These are phyloP conservation scores for Daldinia loculata DNA, from an alignment of 495 filamentous ascomycete species.

Conservation along the genomic window DNA sequence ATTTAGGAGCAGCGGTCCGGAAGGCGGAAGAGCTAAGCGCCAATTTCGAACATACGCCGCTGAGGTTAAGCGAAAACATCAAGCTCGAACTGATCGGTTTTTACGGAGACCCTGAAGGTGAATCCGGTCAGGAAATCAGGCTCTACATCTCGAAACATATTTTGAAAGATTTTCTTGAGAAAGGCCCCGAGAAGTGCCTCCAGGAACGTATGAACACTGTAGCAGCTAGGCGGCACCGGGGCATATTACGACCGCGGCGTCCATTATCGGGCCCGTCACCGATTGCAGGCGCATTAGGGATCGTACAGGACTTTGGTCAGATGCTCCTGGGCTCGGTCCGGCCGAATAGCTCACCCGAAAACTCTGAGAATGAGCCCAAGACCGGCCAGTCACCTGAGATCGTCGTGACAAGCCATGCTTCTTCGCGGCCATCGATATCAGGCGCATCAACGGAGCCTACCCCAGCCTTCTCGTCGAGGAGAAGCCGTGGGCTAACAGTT, in stretches of 20 bases:
- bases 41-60: constrained; percentile 51
- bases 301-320: constrained; percentile 40
- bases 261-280: constrained; percentile 26
- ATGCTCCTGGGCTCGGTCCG: constrained; percentile 32
- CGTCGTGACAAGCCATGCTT: constrained; percentile 46
- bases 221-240: constrained; percentile 22
- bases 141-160: constrained; percentile 63
- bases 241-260: constrained; percentile 12
- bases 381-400: constrained; percentile 47
- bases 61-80: constrained; percentile 61
- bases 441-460: constrained; percentile 38
- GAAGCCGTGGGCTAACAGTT: constrained; percentile 42
- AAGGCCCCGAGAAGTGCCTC: constrained; percentile 55
- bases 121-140: constrained; percentile 55
- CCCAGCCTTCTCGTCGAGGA: constrained; percentile 14
- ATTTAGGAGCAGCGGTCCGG: constrained; percentile 56
- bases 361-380: constrained; percentile 6
- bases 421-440: constrained; percentile 34
- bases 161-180: constrained; percentile 58
- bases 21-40: constrained; percentile 54
- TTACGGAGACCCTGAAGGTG: constrained; percentile 63
- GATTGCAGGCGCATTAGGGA: constrained; percentile 23
- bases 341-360: constrained; percentile 12
- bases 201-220: constrained; percentile 52
- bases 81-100: constrained; percentile 69